Conservation (phyloP, 2,329 filamentous ascomycete genomes). For the Sporothrix brunneoviolacea region DNA sequence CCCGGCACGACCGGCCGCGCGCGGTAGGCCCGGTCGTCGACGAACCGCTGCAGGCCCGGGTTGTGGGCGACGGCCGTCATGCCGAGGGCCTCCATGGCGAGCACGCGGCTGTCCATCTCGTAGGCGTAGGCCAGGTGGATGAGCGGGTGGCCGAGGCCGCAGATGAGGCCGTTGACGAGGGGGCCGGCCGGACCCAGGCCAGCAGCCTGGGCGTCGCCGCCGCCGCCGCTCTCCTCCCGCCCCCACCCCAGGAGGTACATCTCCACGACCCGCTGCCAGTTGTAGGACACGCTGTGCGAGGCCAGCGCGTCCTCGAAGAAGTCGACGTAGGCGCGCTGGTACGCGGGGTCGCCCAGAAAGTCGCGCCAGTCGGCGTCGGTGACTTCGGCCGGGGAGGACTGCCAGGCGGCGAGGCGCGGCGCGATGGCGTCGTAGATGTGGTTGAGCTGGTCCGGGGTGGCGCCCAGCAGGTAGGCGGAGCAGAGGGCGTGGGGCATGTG, state of each 20-base stretch:
- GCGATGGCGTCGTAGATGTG: constrained; percentile 73
- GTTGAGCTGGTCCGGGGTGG: constrained; percentile 64
- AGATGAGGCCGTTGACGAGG: constrained; percentile 36
- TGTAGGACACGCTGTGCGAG: constrained; percentile 59
- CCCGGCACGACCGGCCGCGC: constrained; percentile 53
- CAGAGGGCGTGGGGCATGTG: constrained; percentile 75
- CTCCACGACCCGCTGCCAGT: constrained; percentile 72
- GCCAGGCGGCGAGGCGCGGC: constrained; percentile 70
- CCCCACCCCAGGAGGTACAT: constrained; percentile 64
- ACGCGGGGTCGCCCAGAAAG: constrained; percentile 69
- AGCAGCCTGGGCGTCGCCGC: not conserved
- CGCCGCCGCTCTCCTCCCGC: not conserved
- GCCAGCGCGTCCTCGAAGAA: constrained; percentile 93
- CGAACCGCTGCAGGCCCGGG: constrained; percentile 53
- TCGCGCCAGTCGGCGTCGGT: constrained; percentile 79
- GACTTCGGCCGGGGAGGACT: constrained; percentile 77
- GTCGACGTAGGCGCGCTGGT: constrained; percentile 86
- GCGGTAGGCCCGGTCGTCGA: constrained; percentile 69
- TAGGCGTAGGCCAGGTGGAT: constrained; percentile 93
- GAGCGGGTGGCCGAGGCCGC: constrained; percentile 69
- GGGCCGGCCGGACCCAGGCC: constrained; percentile 18
- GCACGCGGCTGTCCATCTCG: constrained; percentile 75
- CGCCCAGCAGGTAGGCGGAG: constrained; percentile 81
- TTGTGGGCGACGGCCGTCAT: constrained; percentile 55
- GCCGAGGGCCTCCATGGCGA: constrained; percentile 82